Conservation (phyloP, 257 asterid species). For the Marsdenia floribunda region DNA sequence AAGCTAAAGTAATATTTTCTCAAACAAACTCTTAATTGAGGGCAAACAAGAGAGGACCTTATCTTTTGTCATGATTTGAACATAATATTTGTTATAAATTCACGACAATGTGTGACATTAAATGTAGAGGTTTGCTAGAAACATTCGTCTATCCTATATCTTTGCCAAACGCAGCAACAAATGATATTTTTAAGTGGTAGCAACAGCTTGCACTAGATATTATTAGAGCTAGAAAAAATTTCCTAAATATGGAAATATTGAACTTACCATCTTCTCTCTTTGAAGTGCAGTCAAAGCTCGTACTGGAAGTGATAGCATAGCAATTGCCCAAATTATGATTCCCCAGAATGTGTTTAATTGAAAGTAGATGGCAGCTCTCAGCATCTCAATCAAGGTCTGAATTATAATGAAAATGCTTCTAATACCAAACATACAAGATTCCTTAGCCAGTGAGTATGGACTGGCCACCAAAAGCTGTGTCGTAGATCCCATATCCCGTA, state of each 20-base stretch:
- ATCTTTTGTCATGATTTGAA: background rate
- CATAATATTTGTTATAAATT: background rate
- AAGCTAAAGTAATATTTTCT: background rate
- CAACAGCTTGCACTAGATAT: background rate
- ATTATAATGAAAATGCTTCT: constrained; percentile 26
- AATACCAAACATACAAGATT: constrained; percentile 33
- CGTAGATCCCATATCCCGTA: constrained; percentile 23
- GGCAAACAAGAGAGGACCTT: background rate
- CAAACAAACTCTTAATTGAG: background rate
- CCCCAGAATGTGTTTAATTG: constrained; percentile 40
- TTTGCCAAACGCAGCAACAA: background rate
- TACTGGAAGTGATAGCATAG: constrained; percentile 48
- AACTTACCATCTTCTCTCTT: constrained; percentile 45
- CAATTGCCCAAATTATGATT: constrained; percentile 27
- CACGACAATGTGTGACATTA: too few species aligned
- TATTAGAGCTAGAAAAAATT: background rate
- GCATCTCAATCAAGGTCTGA: constrained; percentile 50
- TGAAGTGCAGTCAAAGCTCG: constrained; percentile 47
- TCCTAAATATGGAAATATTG: background rate
- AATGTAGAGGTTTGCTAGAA: background rate
- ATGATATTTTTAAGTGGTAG: background rate
- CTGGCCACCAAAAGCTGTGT: constrained; percentile 27
- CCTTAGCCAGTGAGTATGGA: constrained; percentile 43
- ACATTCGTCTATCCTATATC: background rate
- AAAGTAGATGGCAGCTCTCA: constrained; percentile 37